These are phyloP conservation scores for Sporothrix luriei DNA, from an alignment of 2,329 filamentous ascomycete genomes.

Conservation along the genomic window DNA sequence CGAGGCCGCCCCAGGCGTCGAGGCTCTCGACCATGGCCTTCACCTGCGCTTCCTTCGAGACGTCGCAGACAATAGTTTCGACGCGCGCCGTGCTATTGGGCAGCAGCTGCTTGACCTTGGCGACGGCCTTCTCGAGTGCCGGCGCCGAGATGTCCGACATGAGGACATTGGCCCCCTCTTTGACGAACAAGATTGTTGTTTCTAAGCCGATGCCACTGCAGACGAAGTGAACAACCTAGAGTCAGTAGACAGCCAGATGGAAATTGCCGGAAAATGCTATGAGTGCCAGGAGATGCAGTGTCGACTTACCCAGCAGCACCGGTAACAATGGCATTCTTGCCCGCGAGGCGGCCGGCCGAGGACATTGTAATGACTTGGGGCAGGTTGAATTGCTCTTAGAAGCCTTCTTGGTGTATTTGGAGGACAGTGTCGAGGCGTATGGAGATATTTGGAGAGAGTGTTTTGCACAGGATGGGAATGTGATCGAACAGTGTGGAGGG, in stretches of 20 bases:
- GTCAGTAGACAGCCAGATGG: not conserved
- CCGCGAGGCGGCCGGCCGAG: slow-evolving; percentile 54
- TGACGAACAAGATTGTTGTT: slow-evolving; percentile 84
- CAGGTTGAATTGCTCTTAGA: slow-evolving; percentile 5
- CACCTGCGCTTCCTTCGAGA: slow-evolving; percentile 81
- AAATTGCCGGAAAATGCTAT: not conserved
- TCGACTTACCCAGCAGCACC: slow-evolving; percentile 76
- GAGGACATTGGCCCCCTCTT: slow-evolving; percentile 82
- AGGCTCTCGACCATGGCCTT: slow-evolving; percentile 71
- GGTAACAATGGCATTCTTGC: slow-evolving; percentile 73
- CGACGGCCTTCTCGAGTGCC: slow-evolving; percentile 73
- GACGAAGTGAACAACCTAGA: not conserved
- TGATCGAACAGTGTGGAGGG: not conserved
- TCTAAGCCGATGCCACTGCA: slow-evolving; percentile 87
- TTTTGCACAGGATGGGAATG: not conserved
- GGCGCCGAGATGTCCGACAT: slow-evolving; percentile 82
- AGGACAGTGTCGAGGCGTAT: not conserved
- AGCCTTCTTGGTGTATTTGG: not conserved
- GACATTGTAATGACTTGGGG: not conserved
- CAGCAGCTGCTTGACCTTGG: slow-evolving; percentile 73
- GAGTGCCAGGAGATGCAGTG: not conserved
- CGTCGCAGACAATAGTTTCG: slow-evolving; percentile 69
- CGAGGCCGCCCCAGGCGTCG: slow-evolving; percentile 83
- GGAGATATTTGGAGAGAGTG: no score
- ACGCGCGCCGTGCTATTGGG: slow-evolving; percentile 59